A percentile compares a stretch with the other conserved stretches of the same genome.
Conservation (phyloP, 2,329 filamentous ascomycete genomes). For the Immersiporthe knoxdaviesiana region DNA sequence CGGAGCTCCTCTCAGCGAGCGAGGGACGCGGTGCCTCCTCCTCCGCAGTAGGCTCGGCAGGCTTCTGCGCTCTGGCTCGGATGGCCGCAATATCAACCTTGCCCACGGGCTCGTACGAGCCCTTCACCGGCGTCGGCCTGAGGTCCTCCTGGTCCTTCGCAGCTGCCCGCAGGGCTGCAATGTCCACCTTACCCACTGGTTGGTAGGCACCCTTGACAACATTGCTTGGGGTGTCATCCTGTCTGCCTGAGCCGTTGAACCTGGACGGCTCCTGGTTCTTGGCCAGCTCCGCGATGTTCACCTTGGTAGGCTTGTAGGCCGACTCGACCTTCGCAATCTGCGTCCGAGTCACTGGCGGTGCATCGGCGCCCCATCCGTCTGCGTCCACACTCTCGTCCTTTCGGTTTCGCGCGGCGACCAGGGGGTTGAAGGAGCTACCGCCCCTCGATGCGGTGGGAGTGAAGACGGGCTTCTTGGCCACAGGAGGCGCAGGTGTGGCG, state of each 20-base stretch:
- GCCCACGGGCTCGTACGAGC: constrained; percentile 90
- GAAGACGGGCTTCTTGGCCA: constrained; percentile 89
- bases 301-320: constrained; percentile 93
- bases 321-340: constrained; percentile 90
- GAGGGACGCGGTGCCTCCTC: constrained; percentile 54
- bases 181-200: constrained; percentile 96
- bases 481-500: constrained; percentile 66
- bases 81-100: constrained; percentile 98
- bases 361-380: constrained; percentile 95
- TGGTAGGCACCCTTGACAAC: constrained; percentile 88
- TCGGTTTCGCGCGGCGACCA: constrained; percentile 67
- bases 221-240: constrained; percentile 55
- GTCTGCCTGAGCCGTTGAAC: constrained; percentile 52
- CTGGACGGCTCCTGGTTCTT: constrained; percentile 69
- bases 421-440: constrained; percentile 64
- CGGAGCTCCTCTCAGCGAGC: constrained; percentile 75
- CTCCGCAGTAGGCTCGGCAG: constrained; percentile 47
- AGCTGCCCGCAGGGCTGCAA: constrained; percentile 82
- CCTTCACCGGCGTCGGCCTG: constrained; percentile 83
- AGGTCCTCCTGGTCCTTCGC: constrained; percentile 74
- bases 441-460: constrained; percentile 68
- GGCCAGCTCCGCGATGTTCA: constrained; percentile 86
- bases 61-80: constrained; percentile 77
- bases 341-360: constrained; percentile 83
- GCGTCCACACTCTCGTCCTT: constrained; percentile 66